phyloP scores from a whole-genome alignment of 139 green algal genomes.

The Chlamydomonas sphaeroides region DNA sequence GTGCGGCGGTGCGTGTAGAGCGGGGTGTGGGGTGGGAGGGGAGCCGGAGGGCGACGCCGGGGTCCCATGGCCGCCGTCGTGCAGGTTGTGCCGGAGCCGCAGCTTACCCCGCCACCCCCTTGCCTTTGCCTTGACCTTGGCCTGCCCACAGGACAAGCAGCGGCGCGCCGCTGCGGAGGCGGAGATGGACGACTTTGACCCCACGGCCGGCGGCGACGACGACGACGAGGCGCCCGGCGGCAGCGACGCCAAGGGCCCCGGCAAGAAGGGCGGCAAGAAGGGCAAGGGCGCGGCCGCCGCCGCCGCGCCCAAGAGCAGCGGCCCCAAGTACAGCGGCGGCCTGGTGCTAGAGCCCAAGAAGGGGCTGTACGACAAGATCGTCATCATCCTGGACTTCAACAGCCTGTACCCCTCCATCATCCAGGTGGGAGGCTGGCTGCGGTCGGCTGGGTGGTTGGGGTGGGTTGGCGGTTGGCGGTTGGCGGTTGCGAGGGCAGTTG shows the following conservation, averaged over 20 bases:
- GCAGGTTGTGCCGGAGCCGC: too few species aligned
- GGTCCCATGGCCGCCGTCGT: too few species aligned
- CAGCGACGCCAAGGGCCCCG: too few species aligned
- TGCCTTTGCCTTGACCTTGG: neutral
- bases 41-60: too few species aligned
- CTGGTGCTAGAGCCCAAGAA: slow-evolving; percentile 99
- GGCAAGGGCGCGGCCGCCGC: too few species aligned
- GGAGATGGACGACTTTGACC: slow-evolving; percentile 1
- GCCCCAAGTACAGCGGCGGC: slow-evolving; percentile 73
- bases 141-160: slow-evolving; percentile 63
- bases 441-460: too few species aligned
- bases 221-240: slow-evolving; percentile 32
- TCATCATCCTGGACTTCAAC: slow-evolving; percentile 99
- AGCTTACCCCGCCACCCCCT: too few species aligned
- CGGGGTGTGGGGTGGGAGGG: too few species aligned
- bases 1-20: neutral
- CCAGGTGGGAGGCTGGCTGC: slow-evolving; percentile 66
- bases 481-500: too few species aligned
- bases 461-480: too few species aligned
- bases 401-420: slow-evolving; percentile 99
- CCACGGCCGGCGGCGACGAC: slow-evolving; percentile 25
- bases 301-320: slow-evolving; percentile 61
- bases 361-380: slow-evolving; percentile 97
- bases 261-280: slow-evolving; percentile 50
- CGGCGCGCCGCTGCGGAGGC: slow-evolving; percentile 47